A percentile compares a stretch with the other conserved stretches of the same genome.
Evolutionary conservation across 2,329 filamentous ascomycete species (phyloP).

Genomic region (Hypoxylon sp.): DNA sequence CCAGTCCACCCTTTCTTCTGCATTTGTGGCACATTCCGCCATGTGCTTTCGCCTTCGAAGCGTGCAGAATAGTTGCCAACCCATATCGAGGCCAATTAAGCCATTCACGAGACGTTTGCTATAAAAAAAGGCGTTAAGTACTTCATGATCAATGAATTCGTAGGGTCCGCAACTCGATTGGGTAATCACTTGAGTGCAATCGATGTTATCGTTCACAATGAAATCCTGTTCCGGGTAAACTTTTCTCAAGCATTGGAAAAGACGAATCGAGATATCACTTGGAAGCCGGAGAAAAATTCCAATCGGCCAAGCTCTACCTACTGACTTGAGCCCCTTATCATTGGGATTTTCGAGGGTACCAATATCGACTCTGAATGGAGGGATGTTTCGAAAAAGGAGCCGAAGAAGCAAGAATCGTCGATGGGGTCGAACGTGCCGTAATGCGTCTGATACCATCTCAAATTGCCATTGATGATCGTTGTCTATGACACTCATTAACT

Average conservation of each 20-base stretch:
- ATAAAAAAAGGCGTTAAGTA: no score
- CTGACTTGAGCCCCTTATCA: constrained; percentile 1
- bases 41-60: constrained; percentile 7
- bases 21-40: constrained; percentile 1
- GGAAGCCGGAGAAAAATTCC: constrained; percentile 19
- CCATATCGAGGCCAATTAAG: no score
- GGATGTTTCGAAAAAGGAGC: constrained; percentile 7
- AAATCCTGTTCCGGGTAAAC: constrained; percentile 6
- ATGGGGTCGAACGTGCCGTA: constrained; percentile 3
- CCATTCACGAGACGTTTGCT: no score
- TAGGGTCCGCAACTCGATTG: no score
- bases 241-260: constrained; percentile 11
- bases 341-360: not conserved
- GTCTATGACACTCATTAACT: constrained; percentile 1
- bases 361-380: not conserved
- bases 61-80: no score
- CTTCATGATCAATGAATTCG: no score
- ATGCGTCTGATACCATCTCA: constrained; percentile 1
- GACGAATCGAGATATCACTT: constrained; percentile 2
- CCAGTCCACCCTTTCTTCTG: constrained; percentile 13
- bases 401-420: constrained; percentile 12
- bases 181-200: no score
- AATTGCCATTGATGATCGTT: not conserved
- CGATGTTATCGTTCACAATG: not conserved
- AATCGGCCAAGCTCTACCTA: constrained; percentile 3